Evolutionary conservation across 176 grass and related monocot species (phyloP), one percentile per base, ranked within the genome.

Genomic region (sorghum (Sorghum bicolor)): DNA sequence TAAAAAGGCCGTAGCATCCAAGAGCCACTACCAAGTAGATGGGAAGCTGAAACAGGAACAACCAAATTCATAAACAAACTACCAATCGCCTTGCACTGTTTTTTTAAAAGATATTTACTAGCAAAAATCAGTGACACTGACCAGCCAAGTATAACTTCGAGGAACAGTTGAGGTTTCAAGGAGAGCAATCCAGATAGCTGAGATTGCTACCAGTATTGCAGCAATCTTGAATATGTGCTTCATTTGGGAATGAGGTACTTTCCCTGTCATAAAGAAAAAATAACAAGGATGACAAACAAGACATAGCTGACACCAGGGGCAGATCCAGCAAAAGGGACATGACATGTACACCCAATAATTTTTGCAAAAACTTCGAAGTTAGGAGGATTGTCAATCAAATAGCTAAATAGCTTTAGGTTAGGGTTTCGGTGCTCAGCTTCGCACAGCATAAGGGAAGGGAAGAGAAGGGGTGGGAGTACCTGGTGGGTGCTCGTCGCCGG

Each of bases 1-100:
- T 95, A 25, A 98, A 93, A 90, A 98, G 85, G 26, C 96, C 93
- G 28, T 98, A 98, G 64, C 96, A 98, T 20, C 96, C 93, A 63
- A 98, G 83, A 20, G 85, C 84, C 76, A 95, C 88, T 57, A 95
- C 83, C 67, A 90, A 57, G 84, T 97, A 94, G 87, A 98, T 83
- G 33, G 91, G 91, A 92, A 98, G 93, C 96, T 98, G 82, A 67
- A 85, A 64, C 48, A 61, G 25, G 3, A 60, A 44, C 7, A 64
- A 6, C 22, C 64, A 28, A 78, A 24, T 12, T 13, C n/a, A 55
- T 2, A 78, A 60, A 76, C 71, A 15, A 72, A 41, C 5, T 20
- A 73, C 8, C 65, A 73, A 84, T 37, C 22, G 8, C 10, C n/a
- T 70, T 12, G 17, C 2, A 66, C 0, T 37, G 6, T 4, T 16